A percentile compares a stretch with the other conserved stretches of the same genome.
Evolutionary conservation across 2,329 filamentous ascomycete genomes (phyloP).

Genomic region (Penicillium capsulatum): DNA sequence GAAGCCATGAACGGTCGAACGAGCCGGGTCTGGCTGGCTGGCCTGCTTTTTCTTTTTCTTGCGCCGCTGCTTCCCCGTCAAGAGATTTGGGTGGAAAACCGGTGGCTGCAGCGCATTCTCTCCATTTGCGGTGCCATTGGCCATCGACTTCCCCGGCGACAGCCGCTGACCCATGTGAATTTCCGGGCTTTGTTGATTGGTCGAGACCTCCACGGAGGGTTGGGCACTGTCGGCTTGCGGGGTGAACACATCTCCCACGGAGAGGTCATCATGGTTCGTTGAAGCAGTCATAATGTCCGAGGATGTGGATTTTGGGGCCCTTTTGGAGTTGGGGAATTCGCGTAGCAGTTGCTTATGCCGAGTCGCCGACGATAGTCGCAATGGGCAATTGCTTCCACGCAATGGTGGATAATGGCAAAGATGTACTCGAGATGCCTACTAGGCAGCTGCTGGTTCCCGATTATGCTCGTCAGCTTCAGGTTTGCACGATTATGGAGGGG

Average conservation of each 20-base stretch:
- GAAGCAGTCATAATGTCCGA: constrained; percentile 24
- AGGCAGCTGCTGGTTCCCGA: constrained; percentile 11
- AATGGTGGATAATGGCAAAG: constrained; percentile 9
- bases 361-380: constrained; percentile 7
- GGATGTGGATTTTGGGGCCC: too few relatives aligned
- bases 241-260: constrained; percentile 39
- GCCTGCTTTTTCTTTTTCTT: constrained; percentile 41
- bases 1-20: constrained; percentile 44
- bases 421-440: constrained; percentile 14
- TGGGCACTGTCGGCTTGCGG: constrained; percentile 35
- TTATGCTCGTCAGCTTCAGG: constrained; percentile 9
- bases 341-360: too few relatives aligned
- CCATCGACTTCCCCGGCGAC: constrained; percentile 21
- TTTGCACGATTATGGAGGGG: constrained; percentile 15
- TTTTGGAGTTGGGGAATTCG: too few relatives aligned
- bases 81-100: constrained; percentile 24
- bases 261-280: constrained; percentile 32
- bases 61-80: constrained; percentile 30
- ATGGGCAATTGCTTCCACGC: constrained; percentile 10
- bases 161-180: constrained; percentile 28
- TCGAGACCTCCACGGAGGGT: constrained; percentile 20
- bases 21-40: constrained; percentile 26
- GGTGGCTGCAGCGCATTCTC: constrained; percentile 29
- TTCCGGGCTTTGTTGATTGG: constrained; percentile 21
- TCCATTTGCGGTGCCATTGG: constrained; percentile 15